phyloP scores from a whole-genome alignment of 208 protist genomes.

The Trypanosoma brucei region DNA sequence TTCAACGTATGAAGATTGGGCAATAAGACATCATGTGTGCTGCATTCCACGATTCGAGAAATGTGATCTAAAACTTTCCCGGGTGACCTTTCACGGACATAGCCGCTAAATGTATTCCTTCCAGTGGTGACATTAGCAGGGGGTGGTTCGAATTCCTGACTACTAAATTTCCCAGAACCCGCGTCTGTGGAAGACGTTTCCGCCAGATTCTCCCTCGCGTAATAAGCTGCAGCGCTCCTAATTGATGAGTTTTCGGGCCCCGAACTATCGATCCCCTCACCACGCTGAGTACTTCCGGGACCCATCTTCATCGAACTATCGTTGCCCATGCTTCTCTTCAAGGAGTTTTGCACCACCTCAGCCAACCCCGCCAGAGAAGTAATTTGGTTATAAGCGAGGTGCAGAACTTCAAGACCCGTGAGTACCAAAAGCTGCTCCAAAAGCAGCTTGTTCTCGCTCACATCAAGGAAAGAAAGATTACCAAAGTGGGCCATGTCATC shows the following conservation, averaged over 20 bases:
- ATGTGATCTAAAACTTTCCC: background rate
- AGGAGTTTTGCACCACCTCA: constrained; percentile 16
- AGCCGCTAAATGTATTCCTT: background rate
- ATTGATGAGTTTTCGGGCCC: constrained; percentile 9
- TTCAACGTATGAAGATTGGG: constrained; percentile 61
- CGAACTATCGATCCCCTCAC: background rate
- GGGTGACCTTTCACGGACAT: constrained; percentile 15
- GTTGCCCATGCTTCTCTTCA: constrained; percentile 2
- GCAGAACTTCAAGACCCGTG: constrained; percentile 58
- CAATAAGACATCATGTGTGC: constrained; percentile 43
- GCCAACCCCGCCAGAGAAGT: constrained; percentile 36
- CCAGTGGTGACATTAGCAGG: background rate
- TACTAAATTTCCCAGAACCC: constrained; percentile 2
- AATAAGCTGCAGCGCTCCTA: constrained; percentile 21
- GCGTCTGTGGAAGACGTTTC: background rate
- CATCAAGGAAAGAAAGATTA: constrained; percentile 62
- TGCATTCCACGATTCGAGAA: constrained; percentile 3
- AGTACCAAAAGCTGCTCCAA: constrained; percentile 64
- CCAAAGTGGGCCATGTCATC: constrained; percentile 79
- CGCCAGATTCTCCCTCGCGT: constrained; percentile 7
- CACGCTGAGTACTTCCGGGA: background rate
- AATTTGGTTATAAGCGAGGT: constrained; percentile 79
- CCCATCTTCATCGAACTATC: background rate
- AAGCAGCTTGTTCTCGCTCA: constrained; percentile 74
- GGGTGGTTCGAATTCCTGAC: background rate